phyloP scores from a whole-genome alignment of 352 stramenopile species.

The Thraustotheca clavata region DNA sequence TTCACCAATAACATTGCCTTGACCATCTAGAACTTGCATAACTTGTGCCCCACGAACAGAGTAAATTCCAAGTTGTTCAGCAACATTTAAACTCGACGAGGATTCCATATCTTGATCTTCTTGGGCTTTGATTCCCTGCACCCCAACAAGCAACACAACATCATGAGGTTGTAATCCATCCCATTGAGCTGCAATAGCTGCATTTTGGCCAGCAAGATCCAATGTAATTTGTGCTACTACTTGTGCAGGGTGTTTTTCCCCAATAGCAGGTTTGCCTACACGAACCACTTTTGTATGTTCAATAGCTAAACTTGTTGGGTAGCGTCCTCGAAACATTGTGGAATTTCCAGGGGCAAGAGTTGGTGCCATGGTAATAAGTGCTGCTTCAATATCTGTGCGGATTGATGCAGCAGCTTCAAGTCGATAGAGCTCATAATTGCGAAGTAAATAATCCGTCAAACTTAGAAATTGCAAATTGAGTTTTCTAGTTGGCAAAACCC shows the following conservation, averaged over 20 bases:
- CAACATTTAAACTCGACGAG: slow-evolving; percentile 41
- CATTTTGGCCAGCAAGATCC: slow-evolving; percentile 63
- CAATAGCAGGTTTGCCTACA: slow-evolving; percentile 85
- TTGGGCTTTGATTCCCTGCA: slow-evolving; percentile 43
- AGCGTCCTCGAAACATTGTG: slow-evolving; percentile 21
- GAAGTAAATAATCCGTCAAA: slow-evolving; percentile 89
- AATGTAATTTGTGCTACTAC: slow-evolving; percentile 85
- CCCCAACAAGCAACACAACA: slow-evolving; percentile 90
- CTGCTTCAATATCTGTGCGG: slow-evolving; percentile 73
- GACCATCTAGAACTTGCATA: slow-evolving; percentile 72
- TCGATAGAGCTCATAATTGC: slow-evolving; percentile 87
- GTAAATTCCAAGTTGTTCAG: slow-evolving; percentile 82
- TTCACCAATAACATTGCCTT: slow-evolving; percentile 40
- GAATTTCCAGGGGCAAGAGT: slow-evolving; percentile 31
- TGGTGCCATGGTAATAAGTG: slow-evolving; percentile 66
- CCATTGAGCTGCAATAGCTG: slow-evolving; percentile 55
- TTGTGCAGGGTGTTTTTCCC: slow-evolving; percentile 66
- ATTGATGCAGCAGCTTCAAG: slow-evolving; percentile 86
- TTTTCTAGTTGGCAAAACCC: slow-evolving; percentile 87
- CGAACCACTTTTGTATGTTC: slow-evolving; percentile 51
- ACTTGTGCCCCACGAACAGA: slow-evolving; percentile 73
- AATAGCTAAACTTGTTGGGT: slow-evolving; percentile 33
- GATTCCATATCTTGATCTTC: slow-evolving; percentile 46
- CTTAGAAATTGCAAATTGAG: slow-evolving; percentile 95
- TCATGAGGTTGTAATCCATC: slow-evolving; percentile 89